Conservation (phyloP, 805 yeast species). For the Hagleromyces aurorensis region DNA sequence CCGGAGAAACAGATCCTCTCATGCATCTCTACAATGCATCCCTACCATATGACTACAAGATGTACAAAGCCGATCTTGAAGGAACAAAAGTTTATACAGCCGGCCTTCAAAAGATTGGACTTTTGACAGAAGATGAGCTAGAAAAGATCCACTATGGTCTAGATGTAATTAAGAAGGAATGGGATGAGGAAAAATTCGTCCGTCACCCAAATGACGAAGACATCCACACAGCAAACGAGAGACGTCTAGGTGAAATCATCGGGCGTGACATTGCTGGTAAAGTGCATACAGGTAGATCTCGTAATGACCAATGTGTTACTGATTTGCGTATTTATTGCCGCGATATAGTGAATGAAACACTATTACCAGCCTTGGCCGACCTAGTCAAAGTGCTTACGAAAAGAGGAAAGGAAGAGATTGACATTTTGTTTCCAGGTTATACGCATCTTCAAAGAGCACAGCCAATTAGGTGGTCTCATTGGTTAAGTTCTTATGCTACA, state of each 20-base stretch:
- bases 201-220: slow-evolving; percentile 66
- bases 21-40: slow-evolving; percentile 98
- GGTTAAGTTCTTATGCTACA: slow-evolving; percentile 92
- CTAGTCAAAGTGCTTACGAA: slow-evolving; percentile 59
- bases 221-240: slow-evolving; percentile 97
- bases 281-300: slow-evolving; percentile 97
- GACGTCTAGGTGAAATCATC: slow-evolving; percentile 92
- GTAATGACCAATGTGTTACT: slow-evolving; percentile 99
- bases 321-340: slow-evolving; percentile 95
- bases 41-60: slow-evolving; percentile 86
- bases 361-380: slow-evolving; percentile 47
- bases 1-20: slow-evolving; percentile 93
- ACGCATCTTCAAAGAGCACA: slow-evolving; percentile 98
- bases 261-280: slow-evolving; percentile 93
- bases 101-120: slow-evolving; percentile 73
- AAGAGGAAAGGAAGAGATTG: slow-evolving; percentile 82
- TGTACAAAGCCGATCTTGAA: slow-evolving; percentile 89
- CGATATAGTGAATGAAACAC: slow-evolving; percentile 53
- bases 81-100: slow-evolving; percentile 91
- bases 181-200: slow-evolving; percentile 60
- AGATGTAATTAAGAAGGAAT: slow-evolving; percentile 62
- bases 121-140: slow-evolving; percentile 68
- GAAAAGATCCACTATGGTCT: slow-evolving; percentile 78
- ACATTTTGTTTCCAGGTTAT: slow-evolving; percentile 96
- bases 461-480: slow-evolving; percentile 99